Conservation (phyloP, 176 grass and related monocot genomes). For the Zoysia pacifica region DNA sequence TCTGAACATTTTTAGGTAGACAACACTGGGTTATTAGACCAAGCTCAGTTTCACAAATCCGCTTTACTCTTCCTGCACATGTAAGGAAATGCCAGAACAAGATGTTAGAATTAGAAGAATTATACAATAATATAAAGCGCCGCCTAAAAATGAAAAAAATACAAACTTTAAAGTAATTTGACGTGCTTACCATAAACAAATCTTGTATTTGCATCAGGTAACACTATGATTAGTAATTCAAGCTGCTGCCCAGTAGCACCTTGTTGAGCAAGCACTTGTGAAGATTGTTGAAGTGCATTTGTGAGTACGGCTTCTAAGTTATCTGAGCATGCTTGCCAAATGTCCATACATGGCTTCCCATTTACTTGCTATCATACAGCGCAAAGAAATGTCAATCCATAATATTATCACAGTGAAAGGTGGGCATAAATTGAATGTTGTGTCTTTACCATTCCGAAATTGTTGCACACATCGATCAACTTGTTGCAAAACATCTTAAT, state of each 20-base stretch:
- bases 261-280: conserved; percentile 33
- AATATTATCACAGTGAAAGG: neutral
- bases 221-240: conserved; percentile 62
- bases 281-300: conserved; percentile 45
- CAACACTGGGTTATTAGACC: conserved; percentile 76
- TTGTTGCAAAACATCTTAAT: conserved; percentile 42
- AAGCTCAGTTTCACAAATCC: conserved; percentile 73
- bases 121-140: neutral
- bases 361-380: conserved; percentile 25
- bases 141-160: neutral
- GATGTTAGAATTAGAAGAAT: neutral
- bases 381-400: neutral
- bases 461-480: conserved; percentile 43
- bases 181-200: conserved; percentile 56
- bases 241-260: conserved; percentile 33
- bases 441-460: conserved; percentile 56
- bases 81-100: conserved; percentile 4
- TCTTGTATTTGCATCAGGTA: conserved; percentile 49
- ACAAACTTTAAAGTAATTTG: conserved; percentile 10
- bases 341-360: conserved; percentile 44
- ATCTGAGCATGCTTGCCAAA: conserved; percentile 33
- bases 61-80: conserved; percentile 60
- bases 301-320: conserved; percentile 51
- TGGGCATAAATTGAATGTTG: neutral
- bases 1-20: conserved; percentile 53